Percentiles rank a stretch among this genome's conserved stretches.
These are phyloP conservation scores for Dalbergia oliveri DNA, from an alignment of 306 rosid genomes.

Conservation along the genomic window DNA sequence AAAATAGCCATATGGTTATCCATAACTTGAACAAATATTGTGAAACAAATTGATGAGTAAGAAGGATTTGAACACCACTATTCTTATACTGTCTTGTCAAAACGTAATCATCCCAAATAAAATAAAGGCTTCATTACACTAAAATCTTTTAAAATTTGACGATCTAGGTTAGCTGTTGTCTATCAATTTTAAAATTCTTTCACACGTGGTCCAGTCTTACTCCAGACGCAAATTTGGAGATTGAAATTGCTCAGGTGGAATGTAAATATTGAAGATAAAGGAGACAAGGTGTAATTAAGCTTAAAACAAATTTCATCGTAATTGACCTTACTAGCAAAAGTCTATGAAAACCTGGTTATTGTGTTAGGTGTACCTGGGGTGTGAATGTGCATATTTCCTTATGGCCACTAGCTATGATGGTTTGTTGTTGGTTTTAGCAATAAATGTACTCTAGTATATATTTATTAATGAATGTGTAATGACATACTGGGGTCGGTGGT, in stretches of 20 bases:
- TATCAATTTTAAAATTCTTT: no score
- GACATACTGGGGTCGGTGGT: conserved; percentile 89
- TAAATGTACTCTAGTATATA: not conserved
- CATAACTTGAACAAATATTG: conserved; percentile 6
- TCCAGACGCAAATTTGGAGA: no score
- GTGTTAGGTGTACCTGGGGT: not conserved
- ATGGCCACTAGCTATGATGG: conserved; percentile 1
- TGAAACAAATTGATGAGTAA: conserved; percentile 12
- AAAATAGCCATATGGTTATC: not conserved
- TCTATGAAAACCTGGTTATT: conserved; percentile 10
- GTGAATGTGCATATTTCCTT: conserved; percentile 21
- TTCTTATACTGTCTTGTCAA: not conserved
- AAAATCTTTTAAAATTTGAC: no score
- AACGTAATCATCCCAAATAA: not conserved
- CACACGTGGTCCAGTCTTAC: no score
- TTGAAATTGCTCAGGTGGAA: no score
- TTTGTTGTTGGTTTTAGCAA: not conserved
- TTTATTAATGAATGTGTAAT: conserved; percentile 12
- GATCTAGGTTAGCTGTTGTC: no score
- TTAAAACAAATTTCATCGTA: conserved; percentile 11
- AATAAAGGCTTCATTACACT: conserved; percentile 13
- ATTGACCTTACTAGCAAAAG: not conserved
- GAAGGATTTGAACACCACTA: conserved; percentile 4
- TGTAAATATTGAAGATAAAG: no score
- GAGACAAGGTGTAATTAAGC: not conserved